Conservation (phyloP, 2,329 filamentous ascomycete genomes). For the Stromatinia cepivora region DNA sequence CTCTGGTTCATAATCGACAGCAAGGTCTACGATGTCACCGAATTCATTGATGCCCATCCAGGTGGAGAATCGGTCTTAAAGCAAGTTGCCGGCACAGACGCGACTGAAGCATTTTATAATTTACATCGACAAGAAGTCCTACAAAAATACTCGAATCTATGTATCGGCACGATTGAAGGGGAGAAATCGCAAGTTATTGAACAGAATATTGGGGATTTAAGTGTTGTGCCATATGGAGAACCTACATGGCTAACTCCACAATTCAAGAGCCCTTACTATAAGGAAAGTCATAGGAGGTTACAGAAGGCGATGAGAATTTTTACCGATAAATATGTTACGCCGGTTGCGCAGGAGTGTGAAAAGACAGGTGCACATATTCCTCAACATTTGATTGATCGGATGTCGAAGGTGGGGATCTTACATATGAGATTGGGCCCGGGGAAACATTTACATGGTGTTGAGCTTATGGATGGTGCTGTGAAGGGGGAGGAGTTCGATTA, state of each 20-base stretch:
- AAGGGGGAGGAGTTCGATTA: slow-evolving; percentile 83
- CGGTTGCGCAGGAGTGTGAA: slow-evolving; percentile 77
- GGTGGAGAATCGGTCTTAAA: slow-evolving; percentile 74
- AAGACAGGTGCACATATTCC: slow-evolving; percentile 69
- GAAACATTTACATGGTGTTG: slow-evolving; percentile 73
- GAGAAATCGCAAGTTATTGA: slow-evolving; percentile 75
- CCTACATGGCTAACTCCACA: slow-evolving; percentile 77
- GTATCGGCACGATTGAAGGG: slow-evolving; percentile 72
- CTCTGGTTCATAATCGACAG: slow-evolving; percentile 83
- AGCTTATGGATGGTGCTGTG: slow-evolving; percentile 66
- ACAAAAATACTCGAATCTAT: slow-evolving; percentile 72
- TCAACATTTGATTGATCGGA: slow-evolving; percentile 71
- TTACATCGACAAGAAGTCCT: slow-evolving; percentile 90
- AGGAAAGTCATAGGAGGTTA: slow-evolving; percentile 67
- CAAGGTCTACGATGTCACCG: slow-evolving; percentile 82
- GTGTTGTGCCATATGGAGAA: slow-evolving; percentile 78
- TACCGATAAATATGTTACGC: slow-evolving; percentile 67
- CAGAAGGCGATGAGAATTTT: slow-evolving; percentile 72
- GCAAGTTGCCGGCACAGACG: slow-evolving; percentile 79
- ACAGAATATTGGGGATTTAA: slow-evolving; percentile 69
- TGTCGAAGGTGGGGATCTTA: slow-evolving; percentile 71
- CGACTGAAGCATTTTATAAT: slow-evolving; percentile 85
- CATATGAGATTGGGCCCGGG: slow-evolving; percentile 84
- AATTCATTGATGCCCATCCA: slow-evolving; percentile 83
- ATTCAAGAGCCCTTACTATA: slow-evolving; percentile 80